Conservation (phyloP, 2,329 filamentous ascomycete species). For the Ophiobolus disseminans region DNA sequence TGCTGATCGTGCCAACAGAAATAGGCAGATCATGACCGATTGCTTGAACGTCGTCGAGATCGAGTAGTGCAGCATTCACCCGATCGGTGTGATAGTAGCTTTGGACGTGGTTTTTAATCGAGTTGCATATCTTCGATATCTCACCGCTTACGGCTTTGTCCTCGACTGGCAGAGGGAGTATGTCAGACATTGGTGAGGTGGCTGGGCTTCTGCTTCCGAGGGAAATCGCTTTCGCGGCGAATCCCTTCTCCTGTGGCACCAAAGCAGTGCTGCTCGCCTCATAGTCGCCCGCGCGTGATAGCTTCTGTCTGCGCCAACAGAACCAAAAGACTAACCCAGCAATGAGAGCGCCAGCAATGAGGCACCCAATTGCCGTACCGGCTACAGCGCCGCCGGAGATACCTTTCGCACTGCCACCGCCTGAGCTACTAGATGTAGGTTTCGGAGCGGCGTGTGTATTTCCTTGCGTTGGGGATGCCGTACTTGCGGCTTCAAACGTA, state of each 20-base stretch:
- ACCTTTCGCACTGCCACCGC: too few relatives aligned
- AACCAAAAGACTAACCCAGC: slow-evolving; percentile 30
- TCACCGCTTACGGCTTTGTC: slow-evolving; percentile 42
- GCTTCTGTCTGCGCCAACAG: slow-evolving; percentile 24
- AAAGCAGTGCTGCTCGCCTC: slow-evolving; percentile 23
- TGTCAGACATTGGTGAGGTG: slow-evolving; percentile 13
- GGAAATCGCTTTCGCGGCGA: slow-evolving; percentile 12
- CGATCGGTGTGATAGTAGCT: slow-evolving; percentile 42
- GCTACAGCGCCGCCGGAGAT: slow-evolving; percentile 34
- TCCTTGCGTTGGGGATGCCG: too few relatives aligned
- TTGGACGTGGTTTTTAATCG: slow-evolving; percentile 48
- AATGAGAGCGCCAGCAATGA: slow-evolving; percentile 39
- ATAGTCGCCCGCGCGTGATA: slow-evolving; percentile 6
- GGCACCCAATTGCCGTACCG: slow-evolving; percentile 48
- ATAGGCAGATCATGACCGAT: slow-evolving; percentile 31
- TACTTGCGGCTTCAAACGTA: too few relatives aligned
- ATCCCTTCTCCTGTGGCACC: slow-evolving; percentile 28
- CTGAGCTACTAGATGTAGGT: too few relatives aligned
- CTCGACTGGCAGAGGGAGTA: slow-evolving; percentile 42
- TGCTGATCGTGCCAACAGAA: slow-evolving; percentile 31
- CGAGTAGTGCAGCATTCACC: slow-evolving; percentile 29
- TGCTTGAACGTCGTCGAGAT: slow-evolving; percentile 30
- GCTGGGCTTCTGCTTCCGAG: slow-evolving; percentile 17
- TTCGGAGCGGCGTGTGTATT: too few relatives aligned
- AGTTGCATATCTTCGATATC: slow-evolving; percentile 40